Conservation (phyloP, 805 yeast genomes). For the Candida dendrica region DNA sequence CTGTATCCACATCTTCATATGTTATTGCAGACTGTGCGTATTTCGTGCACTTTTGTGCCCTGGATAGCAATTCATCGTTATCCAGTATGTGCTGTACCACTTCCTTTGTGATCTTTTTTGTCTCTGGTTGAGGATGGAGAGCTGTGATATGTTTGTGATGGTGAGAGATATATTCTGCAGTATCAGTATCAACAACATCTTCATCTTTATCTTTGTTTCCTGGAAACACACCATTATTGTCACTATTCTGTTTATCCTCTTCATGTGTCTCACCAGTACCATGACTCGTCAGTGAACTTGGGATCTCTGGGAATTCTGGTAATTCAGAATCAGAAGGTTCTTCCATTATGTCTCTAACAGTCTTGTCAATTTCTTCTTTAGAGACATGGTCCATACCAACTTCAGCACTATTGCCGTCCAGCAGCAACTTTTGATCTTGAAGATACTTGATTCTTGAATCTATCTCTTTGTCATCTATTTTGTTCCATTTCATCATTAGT, state of each 20-base stretch:
- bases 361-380: conserved; percentile 6
- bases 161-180: neutral
- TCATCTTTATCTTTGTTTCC: neutral
- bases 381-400: conserved; percentile 1
- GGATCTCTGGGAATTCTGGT: conserved; percentile 3
- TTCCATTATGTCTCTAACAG: conserved; percentile 4
- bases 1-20: conserved; percentile 64
- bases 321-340: conserved; percentile 3
- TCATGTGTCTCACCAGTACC: no score
- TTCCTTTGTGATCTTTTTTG: conserved; percentile 4
- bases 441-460: conserved; percentile 4
- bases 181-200: neutral
- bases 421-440: conserved; percentile 2
- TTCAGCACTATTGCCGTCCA: neutral
- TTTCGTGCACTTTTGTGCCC: conserved; percentile 57
- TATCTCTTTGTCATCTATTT: conserved; percentile 9
- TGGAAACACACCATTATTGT: neutral
- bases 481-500: conserved; percentile 3
- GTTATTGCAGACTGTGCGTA: conserved; percentile 69
- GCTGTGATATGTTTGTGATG: conserved; percentile 1
- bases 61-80: conserved; percentile 27
- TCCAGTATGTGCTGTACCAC: conserved; percentile 21
- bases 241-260: neutral
- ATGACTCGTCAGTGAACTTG: conserved; percentile 2
- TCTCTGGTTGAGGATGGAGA: neutral